phyloP scores from a whole-genome alignment of 108 stramenopile genomes.

The Poteriospumella lacustris region DNA sequence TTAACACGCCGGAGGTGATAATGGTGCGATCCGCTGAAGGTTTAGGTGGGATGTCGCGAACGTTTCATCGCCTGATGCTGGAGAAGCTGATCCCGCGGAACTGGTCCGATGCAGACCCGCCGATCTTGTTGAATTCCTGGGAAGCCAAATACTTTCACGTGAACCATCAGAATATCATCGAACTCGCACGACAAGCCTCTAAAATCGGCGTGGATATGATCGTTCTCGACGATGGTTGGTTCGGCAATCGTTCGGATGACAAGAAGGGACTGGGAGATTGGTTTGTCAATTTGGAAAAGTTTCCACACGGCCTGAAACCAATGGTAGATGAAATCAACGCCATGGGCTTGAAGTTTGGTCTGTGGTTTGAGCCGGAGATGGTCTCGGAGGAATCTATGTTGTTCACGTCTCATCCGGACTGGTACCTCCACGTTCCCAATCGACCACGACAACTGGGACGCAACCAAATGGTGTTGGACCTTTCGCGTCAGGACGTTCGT shows the following conservation, averaged over 20 bases:
- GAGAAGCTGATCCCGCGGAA: background rate
- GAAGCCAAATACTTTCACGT: background rate
- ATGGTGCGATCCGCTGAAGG: background rate
- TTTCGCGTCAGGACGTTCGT: background rate
- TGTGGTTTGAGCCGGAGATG: conserved; percentile 35
- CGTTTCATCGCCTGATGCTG: background rate
- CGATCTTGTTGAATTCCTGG: background rate
- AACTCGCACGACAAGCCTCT: background rate
- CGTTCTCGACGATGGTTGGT: conserved; percentile 31
- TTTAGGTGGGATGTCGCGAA: background rate
- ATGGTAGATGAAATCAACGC: background rate
- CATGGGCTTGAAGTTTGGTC: conserved; percentile 18
- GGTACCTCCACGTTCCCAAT: background rate
- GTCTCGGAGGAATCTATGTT: conserved; percentile 4
- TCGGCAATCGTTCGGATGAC: background rate
- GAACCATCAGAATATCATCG: background rate
- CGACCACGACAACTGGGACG: conserved; percentile 10
- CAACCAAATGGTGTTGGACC: conserved; percentile 30
- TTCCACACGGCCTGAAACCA: background rate
- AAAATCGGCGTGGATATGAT: conserved; percentile 6
- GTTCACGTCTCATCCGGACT: conserved; percentile 17
- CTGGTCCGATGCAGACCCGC: background rate
- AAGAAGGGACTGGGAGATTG: conserved; percentile 14
- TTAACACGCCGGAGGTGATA: background rate
- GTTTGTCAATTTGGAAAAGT: background rate